Base-by-base conservation (phyloP, 148 eudicot species). In the Limonium bicolor region DNA sequence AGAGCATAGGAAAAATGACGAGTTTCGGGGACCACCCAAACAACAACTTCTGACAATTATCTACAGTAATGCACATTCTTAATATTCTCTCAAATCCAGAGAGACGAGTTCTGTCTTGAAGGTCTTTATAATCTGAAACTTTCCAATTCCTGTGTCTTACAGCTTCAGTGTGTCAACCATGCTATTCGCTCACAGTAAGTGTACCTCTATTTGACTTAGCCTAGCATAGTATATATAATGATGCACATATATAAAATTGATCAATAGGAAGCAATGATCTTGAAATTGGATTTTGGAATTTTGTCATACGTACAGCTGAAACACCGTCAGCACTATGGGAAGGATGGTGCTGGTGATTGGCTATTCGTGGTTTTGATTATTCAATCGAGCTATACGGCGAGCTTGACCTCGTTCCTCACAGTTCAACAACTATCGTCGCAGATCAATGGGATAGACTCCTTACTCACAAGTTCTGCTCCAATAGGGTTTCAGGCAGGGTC, bases 321-420 rank as follows among this genome's bases (percentile, higher is more conserved):
- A 25, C 48, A 43, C 48, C 24, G 1, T 43, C 6, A 43, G 48
- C 8, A 24, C 19, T 24, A 18, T 25, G 24, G 48, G 48, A 5
- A 43, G 27, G 19, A 13, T 43, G 48, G 48, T 43, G 30, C 24
- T 10, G 51, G 43, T 46, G 37, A 26, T 55, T 55, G 60, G 60
- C 60, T 55, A 10, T 55, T 55, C 36, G 60, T 46, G 20, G 42
- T 55, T 9, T 19, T 55, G 35, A 27, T 55, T 2, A 55, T 55
- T 7, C 48, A 55, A 35, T 34, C 60, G 3, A 43, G 60, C 44
- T 55, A 55, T 35, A 55, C 52, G n/a, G 60, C 60, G 4, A 46
- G 52, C 36, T 27, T 55, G 28, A 55, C 60, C 12, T 55, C 60
- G 20, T 44, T 55, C 40, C 30, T 55, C 32, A 55, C 60, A 13